These are phyloP conservation scores for Lasiodiplodia hormozganensis DNA, from an alignment of 2,329 filamentous ascomycete genomes.

Conservation along the genomic window DNA sequence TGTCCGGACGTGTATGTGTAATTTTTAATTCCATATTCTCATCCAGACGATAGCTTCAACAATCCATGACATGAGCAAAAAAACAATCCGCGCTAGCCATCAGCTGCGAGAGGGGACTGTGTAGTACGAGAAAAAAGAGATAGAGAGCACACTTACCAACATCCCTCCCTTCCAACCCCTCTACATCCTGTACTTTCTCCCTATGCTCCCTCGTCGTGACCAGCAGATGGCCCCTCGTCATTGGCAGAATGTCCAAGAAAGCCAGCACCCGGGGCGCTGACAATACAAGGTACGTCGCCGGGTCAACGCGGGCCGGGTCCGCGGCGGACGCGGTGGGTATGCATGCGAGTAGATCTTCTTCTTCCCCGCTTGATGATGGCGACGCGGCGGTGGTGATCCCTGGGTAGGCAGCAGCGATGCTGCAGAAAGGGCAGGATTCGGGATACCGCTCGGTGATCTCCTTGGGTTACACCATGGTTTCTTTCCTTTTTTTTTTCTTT, in stretches of 20 bases:
- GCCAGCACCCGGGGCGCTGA: slow-evolving; percentile 80
- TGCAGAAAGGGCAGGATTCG: slow-evolving; percentile 64
- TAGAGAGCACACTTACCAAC: slow-evolving; percentile 60
- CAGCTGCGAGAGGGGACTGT: too few species aligned
- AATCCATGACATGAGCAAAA: background rate
- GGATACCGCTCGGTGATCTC: slow-evolving; percentile 43
- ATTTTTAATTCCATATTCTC: too few species aligned
- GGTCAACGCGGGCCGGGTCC: slow-evolving; percentile 41
- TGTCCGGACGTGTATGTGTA: too few species aligned
- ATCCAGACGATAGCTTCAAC: too few species aligned
- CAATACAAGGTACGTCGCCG: slow-evolving; percentile 68
- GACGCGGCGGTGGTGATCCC: slow-evolving; percentile 32
- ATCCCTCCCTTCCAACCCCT: slow-evolving; percentile 66
- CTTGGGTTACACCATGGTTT: slow-evolving; percentile 11
- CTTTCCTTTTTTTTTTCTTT: too few species aligned
- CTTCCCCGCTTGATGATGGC: background rate
- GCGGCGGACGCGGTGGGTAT: slow-evolving; percentile 39
- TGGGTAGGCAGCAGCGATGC: slow-evolving; percentile 60
- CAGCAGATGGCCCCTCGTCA: slow-evolving; percentile 82
- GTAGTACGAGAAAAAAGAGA: background rate
- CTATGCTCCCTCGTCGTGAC: slow-evolving; percentile 80
- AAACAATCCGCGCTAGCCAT: background rate
- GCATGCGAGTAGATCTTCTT: slow-evolving; percentile 27
- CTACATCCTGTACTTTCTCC: slow-evolving; percentile 77
- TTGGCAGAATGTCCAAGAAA: slow-evolving; percentile 92